phyloP scores from a whole-genome alignment of 495 filamentous ascomycete genomes.

The Hypomontagnella monticulosa region DNA sequence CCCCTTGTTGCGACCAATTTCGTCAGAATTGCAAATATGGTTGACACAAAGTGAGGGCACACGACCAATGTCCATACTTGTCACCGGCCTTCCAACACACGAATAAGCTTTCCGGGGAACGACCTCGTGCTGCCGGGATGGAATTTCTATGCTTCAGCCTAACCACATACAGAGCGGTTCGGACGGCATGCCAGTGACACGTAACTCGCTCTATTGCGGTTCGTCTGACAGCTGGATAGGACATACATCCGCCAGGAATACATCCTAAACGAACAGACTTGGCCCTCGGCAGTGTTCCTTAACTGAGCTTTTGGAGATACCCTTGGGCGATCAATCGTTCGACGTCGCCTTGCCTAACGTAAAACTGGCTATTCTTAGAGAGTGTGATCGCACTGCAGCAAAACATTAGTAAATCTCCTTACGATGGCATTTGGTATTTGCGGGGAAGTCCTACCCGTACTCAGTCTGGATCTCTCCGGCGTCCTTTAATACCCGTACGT shows the following conservation, averaged over 20 bases:
- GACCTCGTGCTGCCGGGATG: conserved; percentile 23
- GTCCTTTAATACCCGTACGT: conserved; percentile 95
- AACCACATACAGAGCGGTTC: conserved; percentile 12
- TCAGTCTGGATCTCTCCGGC: conserved; percentile 99
- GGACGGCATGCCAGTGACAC: conserved; percentile 2
- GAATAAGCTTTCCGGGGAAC: conserved; percentile 35
- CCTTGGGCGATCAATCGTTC: conserved; percentile 94
- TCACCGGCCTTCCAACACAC: conserved; percentile 15
- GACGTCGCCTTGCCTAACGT: conserved; percentile 95
- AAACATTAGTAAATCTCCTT: conserved; percentile 24
- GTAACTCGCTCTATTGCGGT: background rate
- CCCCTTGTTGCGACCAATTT: conserved; percentile 35
- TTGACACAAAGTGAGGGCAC: conserved; percentile 24
- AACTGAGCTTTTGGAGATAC: conserved; percentile 93
- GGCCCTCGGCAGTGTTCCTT: conserved; percentile 46
- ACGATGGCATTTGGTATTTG: conserved; percentile 31
- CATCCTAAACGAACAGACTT: conserved; percentile 5
- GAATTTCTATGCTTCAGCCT: conserved; percentile 13
- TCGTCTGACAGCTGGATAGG: conserved; percentile 1
- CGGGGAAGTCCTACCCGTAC: conserved; percentile 79
- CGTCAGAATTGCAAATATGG: conserved; percentile 38
- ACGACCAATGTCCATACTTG: conserved; percentile 18
- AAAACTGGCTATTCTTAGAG: conserved; percentile 98
- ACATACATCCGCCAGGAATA: background rate
- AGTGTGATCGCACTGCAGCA: conserved; percentile 83